phyloP scores from a whole-genome alignment of 2,329 filamentous ascomycete genomes.

The Phaeosphaeriaceae sp. region DNA sequence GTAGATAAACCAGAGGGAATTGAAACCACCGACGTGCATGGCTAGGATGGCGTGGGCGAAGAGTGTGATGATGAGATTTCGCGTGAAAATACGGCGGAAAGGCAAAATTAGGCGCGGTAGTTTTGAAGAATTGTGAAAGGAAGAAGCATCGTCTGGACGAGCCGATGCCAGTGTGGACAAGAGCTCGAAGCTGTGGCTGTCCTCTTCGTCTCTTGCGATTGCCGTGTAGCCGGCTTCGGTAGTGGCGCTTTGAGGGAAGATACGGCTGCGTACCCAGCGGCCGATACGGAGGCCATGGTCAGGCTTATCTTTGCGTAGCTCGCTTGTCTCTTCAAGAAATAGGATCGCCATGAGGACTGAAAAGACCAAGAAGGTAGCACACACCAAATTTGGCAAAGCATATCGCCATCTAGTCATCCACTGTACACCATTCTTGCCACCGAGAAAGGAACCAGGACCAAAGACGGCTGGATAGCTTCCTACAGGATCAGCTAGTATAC shows the following conservation, averaged over 20 bases:
- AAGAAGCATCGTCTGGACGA: conserved; percentile 2
- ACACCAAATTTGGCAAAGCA: conserved; percentile 72
- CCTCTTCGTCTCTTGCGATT: conserved; percentile 37
- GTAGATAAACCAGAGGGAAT: conserved; percentile 58
- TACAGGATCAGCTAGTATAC: conserved; percentile 70
- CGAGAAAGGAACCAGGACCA: conserved; percentile 63
- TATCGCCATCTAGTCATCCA: conserved; percentile 73
- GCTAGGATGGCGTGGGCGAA: conserved; percentile 54
- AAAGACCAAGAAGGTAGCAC: conserved; percentile 64
- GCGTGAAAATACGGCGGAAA: conserved; percentile 56
- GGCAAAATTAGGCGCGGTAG: conserved; percentile 46
- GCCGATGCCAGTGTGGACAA: conserved; percentile 38
- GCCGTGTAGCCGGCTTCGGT: conserved; percentile 38
- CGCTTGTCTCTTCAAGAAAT: conserved; percentile 67
- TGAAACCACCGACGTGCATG: conserved; percentile 58
- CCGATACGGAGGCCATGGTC: conserved; percentile 52
- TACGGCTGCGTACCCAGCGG: conserved; percentile 42
- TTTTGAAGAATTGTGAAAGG: conserved; percentile 18
- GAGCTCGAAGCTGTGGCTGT: conserved; percentile 32
- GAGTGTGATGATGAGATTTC: conserved; percentile 53
- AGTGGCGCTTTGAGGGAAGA: conserved; percentile 38
- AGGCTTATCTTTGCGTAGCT: conserved; percentile 47
- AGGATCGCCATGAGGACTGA: conserved; percentile 65
- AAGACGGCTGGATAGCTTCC: conserved; percentile 68
- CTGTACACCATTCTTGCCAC: conserved; percentile 62